Evolutionary conservation across 2,329 filamentous ascomycete species (phyloP), one percentile per base, ranked within the genome.

Genomic region (Coniosporium tulheliwenetii): DNA sequence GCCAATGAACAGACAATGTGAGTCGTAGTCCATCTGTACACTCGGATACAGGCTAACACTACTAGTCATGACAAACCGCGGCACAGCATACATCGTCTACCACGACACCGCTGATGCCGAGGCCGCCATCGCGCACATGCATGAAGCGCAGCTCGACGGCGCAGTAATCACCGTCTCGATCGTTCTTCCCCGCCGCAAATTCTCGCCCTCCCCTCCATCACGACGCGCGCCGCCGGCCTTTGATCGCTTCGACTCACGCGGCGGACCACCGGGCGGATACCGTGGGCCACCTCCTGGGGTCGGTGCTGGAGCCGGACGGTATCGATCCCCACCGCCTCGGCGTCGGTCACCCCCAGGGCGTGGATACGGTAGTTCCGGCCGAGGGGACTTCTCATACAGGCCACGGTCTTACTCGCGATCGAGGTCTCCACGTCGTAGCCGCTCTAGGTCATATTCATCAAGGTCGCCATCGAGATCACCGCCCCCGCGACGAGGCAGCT

Each of bases 91-190:
- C 59, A 86, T 96, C 47, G 70, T 94, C 35, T 98, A 81, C 61
- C 68, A 77, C 41, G 71, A 81, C 48, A 75, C 86, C 47, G 69
- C 74, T 39, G 81, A 89, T 47, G 89, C 91, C 16, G 85, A 95
- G 61, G 70, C 77, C 10, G 91, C 91, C 26, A 93, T 95, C 50
- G 77, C 87, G 13, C 84, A 93, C 57, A 96, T 98, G 91, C 91
- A 98, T 60, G 91, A 98, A 64, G 85, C 84, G n/a, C 84, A 93
- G 55, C 65, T 94, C 26, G 87, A 95, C 59, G 86, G 86, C 39
- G 76, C 79, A 15, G 70, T 77, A 33, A 79, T 95, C 53, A 81
- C 81, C 53, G 87, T 95, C 38, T 91, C 84, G 36, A 91, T 95
- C 48, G 85, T 94, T 19, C 69, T 93, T 31, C 85, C 85, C 0